Conservation (phyloP, 202 grass and related monocot genomes). For the Dendrocalamus latiflorus region DNA sequence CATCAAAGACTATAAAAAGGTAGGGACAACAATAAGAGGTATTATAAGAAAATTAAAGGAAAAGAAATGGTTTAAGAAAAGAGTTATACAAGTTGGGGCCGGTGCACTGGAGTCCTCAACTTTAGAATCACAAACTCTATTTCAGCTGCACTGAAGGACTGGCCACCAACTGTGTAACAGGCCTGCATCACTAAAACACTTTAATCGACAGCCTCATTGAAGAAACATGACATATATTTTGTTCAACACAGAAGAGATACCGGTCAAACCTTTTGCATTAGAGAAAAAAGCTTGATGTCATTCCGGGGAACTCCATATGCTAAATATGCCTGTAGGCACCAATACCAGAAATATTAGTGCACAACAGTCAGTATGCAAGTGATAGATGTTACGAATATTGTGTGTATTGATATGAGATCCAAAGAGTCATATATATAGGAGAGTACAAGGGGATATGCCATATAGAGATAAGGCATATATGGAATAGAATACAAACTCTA, state of each 20-base stretch:
- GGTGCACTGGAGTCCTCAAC: constrained; percentile 83
- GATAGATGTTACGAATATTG: too few relatives aligned
- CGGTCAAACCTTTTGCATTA: constrained; percentile 88
- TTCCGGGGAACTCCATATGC: constrained; percentile 96
- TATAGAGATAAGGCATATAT: too few relatives aligned
- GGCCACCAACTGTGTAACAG: constrained; percentile 93
- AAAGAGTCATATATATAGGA: too few relatives aligned
- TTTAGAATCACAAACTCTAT: constrained; percentile 99
- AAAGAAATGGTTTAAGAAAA: constrained; percentile 10
- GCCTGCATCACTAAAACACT: constrained; percentile 46
- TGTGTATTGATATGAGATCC: too few relatives aligned
- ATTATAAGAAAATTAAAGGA: constrained; percentile 12
- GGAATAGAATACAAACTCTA: too few relatives aligned
- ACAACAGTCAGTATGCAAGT: neutral
- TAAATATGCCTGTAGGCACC: constrained; percentile 72
- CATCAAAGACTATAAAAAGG: constrained; percentile 65
- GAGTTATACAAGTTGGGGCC: constrained; percentile 76
- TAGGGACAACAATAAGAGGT: constrained; percentile 18
- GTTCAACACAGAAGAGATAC: constrained; percentile 15
- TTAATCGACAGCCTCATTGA: constrained; percentile 15
- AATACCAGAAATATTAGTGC: constrained; percentile 4
- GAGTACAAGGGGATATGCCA: too few relatives aligned
- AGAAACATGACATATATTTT: constrained; percentile 19
- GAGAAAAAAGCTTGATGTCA: constrained; percentile 95
- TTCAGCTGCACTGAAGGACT: too few relatives aligned